Percentiles rank a stretch among this genome's conserved stretches.
phyloP scores from a whole-genome alignment of 148 eudicot species.

The Silene uniflora region DNA sequence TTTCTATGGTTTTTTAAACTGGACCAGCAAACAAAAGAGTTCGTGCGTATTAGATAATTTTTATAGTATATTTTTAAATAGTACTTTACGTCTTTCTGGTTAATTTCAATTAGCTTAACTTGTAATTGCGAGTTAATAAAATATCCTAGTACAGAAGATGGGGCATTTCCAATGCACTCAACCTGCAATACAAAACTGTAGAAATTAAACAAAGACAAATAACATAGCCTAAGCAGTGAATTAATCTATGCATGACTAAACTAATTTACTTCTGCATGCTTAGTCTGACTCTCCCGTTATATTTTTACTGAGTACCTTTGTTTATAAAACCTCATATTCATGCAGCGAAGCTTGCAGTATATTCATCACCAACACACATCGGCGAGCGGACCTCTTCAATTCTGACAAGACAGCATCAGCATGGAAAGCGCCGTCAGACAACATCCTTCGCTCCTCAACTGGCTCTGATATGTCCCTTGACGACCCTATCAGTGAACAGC shows the following conservation, averaged over 20 bases:
- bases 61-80: background rate
- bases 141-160: background rate
- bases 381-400: slow-evolving; percentile 56
- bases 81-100: too few relatives aligned
- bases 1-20: background rate
- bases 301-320: background rate
- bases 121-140: background rate
- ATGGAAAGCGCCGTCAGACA: slow-evolving; percentile 32
- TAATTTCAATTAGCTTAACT: background rate
- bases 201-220: slow-evolving; percentile 4
- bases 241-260: too few relatives aligned
- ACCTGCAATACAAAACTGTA: slow-evolving; percentile 15
- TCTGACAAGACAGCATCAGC: slow-evolving; percentile 12
- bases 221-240: too few relatives aligned
- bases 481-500: slow-evolving; percentile 35
- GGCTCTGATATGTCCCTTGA: slow-evolving; percentile 86
- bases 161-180: slow-evolving; percentile 13
- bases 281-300: background rate
- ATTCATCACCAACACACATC: slow-evolving; percentile 50
- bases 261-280: too few relatives aligned
- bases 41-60: background rate
- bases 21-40: slow-evolving; percentile 9
- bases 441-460: slow-evolving; percentile 59
- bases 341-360: slow-evolving; percentile 90
- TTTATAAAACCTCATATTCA: slow-evolving; percentile 17